Conservation (phyloP, 2,329 filamentous ascomycete species). For the Dothideomycetes sp. region DNA sequence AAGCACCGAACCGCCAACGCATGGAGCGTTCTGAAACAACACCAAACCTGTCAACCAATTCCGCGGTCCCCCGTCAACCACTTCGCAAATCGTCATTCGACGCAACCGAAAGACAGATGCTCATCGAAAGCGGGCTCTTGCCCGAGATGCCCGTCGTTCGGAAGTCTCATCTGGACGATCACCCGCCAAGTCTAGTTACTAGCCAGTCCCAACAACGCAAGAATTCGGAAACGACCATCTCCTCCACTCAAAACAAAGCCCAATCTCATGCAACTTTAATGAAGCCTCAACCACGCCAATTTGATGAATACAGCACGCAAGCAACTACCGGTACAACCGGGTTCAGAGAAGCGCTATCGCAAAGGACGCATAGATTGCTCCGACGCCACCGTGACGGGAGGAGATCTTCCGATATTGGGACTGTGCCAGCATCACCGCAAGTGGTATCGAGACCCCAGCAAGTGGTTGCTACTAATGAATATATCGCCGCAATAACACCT, state of each 20-base stretch:
- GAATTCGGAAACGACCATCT: background rate
- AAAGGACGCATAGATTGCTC: slow-evolving; percentile 25
- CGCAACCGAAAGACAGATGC: background rate
- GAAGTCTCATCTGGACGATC: no score
- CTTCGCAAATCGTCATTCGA: slow-evolving; percentile 6
- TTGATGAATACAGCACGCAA: no score
- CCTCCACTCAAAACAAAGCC: background rate
- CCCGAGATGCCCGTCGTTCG: background rate
- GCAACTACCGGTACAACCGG: background rate
- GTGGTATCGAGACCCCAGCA: background rate
- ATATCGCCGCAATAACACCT: no score
- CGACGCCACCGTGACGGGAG: slow-evolving; percentile 23
- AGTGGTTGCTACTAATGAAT: background rate
- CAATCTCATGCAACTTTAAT: no score
- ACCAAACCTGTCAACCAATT: background rate
- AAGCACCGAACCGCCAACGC: background rate
- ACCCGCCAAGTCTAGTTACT: no score
- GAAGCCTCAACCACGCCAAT: no score
- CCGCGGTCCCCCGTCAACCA: background rate
- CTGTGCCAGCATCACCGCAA: background rate
- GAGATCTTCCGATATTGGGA: background rate
- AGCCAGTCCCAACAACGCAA: background rate
- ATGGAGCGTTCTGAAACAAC: slow-evolving; percentile 11
- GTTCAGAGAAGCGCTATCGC: slow-evolving; percentile 12
- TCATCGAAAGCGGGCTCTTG: background rate